phyloP scores from a whole-genome alignment of 345 rosid genomes.

The Salix koriyanagi region DNA sequence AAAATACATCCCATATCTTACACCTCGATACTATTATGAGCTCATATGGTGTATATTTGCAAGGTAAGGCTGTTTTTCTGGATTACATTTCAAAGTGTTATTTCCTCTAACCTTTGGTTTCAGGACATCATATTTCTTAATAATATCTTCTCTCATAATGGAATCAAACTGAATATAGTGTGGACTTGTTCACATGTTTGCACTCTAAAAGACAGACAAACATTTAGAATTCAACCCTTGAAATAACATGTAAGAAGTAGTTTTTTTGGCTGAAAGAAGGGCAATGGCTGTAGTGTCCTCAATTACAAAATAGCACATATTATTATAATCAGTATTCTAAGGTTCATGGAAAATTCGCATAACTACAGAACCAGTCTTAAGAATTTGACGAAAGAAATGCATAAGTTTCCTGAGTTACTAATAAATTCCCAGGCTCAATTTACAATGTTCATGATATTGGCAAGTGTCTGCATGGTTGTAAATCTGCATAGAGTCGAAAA shows the following conservation, averaged over 20 bases:
- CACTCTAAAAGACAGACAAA: background rate
- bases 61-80: background rate
- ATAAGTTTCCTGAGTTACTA: background rate
- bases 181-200: background rate
- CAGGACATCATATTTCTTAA: background rate
- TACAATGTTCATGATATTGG: background rate
- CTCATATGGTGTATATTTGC: background rate
- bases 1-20: background rate
- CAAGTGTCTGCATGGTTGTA: conserved; percentile 5
- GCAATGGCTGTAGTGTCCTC: background rate
- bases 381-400: background rate
- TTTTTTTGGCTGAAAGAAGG: background rate
- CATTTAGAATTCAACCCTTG: background rate
- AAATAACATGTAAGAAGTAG: background rate
- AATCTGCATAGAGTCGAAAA: background rate
- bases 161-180: background rate
- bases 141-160: background rate
- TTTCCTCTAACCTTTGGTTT: background rate
- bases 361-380: background rate
- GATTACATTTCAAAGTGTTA: background rate
- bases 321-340: background rate
- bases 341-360: background rate
- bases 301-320: background rate
- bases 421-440: background rate
- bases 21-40: background rate